Evolutionary conservation across 148 eudicot genomes (phyloP), one percentile per base, ranked within the genome.

Genomic region (Talinum fruticosum): DNA sequence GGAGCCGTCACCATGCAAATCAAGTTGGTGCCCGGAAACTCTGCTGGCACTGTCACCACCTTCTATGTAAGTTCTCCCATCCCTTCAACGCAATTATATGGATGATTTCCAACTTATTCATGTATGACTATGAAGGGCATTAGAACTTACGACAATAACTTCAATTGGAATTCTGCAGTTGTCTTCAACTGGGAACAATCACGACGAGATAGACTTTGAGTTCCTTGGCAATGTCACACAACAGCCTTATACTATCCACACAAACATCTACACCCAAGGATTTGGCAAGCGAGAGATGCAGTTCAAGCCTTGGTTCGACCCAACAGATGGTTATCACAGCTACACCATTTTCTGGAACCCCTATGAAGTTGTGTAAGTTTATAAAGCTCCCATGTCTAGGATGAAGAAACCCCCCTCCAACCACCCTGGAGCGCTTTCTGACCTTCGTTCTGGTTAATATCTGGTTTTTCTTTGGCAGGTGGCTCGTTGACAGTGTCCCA

Each of bases 201-300:
- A 92, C 62, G 95, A 92, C 35, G 95, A 94, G 85, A 92, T 94
- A 74, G 97, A 90, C 83, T 92, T 92, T 62, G 98, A 94, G 87
- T 94, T 94, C 82, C 85, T 94, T n/a, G 98, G 98, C 5, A 92
- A 92, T 78, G 68, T 36, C 7, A 70, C 89, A 51, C 92, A 95
- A n/a, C 67, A 87, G 34, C 94, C 90, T 45, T 94, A 90, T 73
- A 87, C 80, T 34, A 82, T 94, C 49, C 97, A 94, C 80, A 92
- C 98, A 23, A 94, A 94, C 71, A 76, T 94, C 47, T 89, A 57
- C 66, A 83, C 86, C 23, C 84, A 88, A 80, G 97, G 97, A 71
- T 53, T 38, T 8, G 97, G 93, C 54, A 76, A 77, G 45, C 83
- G 90, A 34, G 95, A 92, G 76, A 88, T 89, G 65, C 95, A 94